Base-by-base conservation (phyloP, 2,329 filamentous ascomycete genomes). In the Ilyonectria mors-panacis region DNA sequence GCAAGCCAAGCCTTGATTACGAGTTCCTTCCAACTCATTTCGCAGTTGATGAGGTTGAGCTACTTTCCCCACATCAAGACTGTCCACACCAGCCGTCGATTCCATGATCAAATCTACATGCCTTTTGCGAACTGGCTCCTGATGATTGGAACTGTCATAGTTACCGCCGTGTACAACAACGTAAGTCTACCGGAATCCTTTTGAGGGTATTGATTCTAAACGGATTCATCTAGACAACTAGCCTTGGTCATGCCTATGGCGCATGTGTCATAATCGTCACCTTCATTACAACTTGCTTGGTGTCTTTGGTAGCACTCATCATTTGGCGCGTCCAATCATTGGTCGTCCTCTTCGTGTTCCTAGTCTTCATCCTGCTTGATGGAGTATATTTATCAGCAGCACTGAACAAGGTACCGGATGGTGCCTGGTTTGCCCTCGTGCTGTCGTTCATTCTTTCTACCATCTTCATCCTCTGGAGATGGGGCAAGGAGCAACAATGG, bases 1-100 rank as follows among this genome's bases (percentile, higher is more conserved):
- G 93, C 93, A 1, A 93, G 90, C 4, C 93, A 95, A 71, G 93
- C 93, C 10, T 91, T 94, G 81, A 94, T 94, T 57, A 94, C 93
- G 0, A 90, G 88, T 8, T 89, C 90, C 0, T 94, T 94, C 70
- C 92, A 93, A 79, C 80, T 85, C 2, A 81, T 93, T n/a, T 85
- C 87, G 1, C 92, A 94, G 79, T 86, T 94, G 68, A 94, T 94
- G 90, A 92, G 84, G 67, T 77, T 87, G 30, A 86, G 84, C 0
- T 95, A 94, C 77, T 94, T 93, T 69, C 93, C 93, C 0, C 92
- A 94, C 68, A 90, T 95, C 77, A 90, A 92, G 72, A 85, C 92
- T 4, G 85, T 92, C 1, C 92, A 94, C 75, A 94, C 92, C 0
- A 93, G 90, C 6, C 87, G 85, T 39, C 85, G 81, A 2, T 93